Base-by-base conservation (phyloP, 768 basidiomycete species). In the Termitomyces sp. region DNA sequence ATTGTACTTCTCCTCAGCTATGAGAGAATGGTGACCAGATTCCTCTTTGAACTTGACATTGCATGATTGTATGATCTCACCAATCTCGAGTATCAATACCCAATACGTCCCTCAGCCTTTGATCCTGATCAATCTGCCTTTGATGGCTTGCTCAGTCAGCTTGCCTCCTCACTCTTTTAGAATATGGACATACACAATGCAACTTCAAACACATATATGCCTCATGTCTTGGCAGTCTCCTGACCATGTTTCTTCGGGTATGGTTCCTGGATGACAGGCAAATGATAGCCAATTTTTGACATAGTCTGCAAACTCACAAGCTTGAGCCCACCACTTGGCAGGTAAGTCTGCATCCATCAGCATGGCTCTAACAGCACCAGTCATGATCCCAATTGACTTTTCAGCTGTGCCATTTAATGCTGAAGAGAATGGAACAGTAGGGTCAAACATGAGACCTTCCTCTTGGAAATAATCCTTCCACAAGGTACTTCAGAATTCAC, bases 11-110 rank as follows among this genome's bases (percentile, higher is more conserved):
- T n/a, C n/a, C n/a, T n/a, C n/a, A n/a, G 48, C 12, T 16, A 6
- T 48, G 22, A 67, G 51, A 0, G 64, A 65, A 15, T 58, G 28
- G 36, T 68, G 62, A 2, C 66, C 64, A 35, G 16, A 15, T 18
- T 60, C 67, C 42, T 68, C 65, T 22, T 68, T 62, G 40, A 68
- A 68, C 15, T 38, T 20, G 2, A 68, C 60, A 18, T 61, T 9
- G 1, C 42, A 6, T 5, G 60, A 52, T 36, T 18, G 4, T 12
- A 61, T 35, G 7, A 68, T 57, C 7, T 56, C 9, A 0, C 60
- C 60, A 0, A 60, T 66, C n/a, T 65, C 54, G 0, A 57, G 58
- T 33, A 66, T 63, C 24, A 66, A 33, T 9, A 68, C 55, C 15
- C 44, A 32, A 32, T 68, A 68, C 0, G 57, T 22, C 0, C 55